Conservation (phyloP, 1,284 basidiomycete species). For the Rhodotorula mucilaginosa region DNA sequence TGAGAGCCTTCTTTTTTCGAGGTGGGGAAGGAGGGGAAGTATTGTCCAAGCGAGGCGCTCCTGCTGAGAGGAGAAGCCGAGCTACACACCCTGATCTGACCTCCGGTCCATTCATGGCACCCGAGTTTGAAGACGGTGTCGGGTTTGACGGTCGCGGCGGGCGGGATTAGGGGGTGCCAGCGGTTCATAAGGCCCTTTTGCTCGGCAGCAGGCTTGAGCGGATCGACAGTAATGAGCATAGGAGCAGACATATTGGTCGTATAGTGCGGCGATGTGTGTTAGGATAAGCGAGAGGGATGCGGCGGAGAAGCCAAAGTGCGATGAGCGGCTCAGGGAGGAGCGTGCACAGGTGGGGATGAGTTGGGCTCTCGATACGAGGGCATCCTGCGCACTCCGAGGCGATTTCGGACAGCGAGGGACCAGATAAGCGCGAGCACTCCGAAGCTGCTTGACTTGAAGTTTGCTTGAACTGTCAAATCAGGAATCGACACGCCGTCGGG, state of each 20-base stretch:
- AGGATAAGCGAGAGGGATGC: neutral
- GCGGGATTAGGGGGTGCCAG: conserved; percentile 50
- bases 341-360: neutral
- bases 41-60: too few relatives aligned
- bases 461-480: too few relatives aligned
- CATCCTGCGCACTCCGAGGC: too few relatives aligned
- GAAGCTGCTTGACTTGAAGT: neutral
- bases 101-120: conserved; percentile 40
- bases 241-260: neutral
- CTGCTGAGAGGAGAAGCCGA: too few relatives aligned
- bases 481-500: too few relatives aligned
- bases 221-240: conserved; percentile 41
- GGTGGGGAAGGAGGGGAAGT: neutral
- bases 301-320: neutral
- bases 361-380: neutral
- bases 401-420: neutral
- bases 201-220: conserved; percentile 36
- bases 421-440: neutral
- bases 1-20: neutral
- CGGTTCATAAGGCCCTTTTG: conserved; percentile 47
- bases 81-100: conserved; percentile 42
- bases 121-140: conserved; percentile 65
- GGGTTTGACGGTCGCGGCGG: conserved; percentile 42
- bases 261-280: neutral
- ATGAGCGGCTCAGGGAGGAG: neutral